Base-by-base conservation (phyloP, 2,329 filamentous ascomycete genomes). In the Lachnellula cervina region DNA sequence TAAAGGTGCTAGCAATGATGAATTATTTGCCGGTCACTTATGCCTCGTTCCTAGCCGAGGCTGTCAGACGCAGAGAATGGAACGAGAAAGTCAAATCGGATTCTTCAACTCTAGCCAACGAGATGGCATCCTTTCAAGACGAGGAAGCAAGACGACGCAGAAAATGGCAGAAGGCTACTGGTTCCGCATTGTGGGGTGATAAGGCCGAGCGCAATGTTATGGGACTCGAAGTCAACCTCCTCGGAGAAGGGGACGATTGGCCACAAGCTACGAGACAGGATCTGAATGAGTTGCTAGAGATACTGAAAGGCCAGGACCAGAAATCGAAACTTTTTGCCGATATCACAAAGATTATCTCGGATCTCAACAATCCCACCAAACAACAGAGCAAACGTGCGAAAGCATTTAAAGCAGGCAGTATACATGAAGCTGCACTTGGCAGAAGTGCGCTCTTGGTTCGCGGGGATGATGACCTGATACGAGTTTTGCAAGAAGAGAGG, bases 391-490 rank as follows among this genome's bases (percentile, higher is more conserved):
- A 90, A 71, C 84, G 90, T 55, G 83, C 94, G 6, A 96, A 93
- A 70, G 91, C 90, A 5, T 97, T 99, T 77, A 97, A 97, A 69
- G 94, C 95, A 68, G 94, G 94, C 16, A 97, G 94, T 68, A 82
- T 97, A 38, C 91, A 97, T 66, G 94, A 97, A 69, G 87, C 87
- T n/a, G 84, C 83, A 2, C 80, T 97, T 59, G 90, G 90, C n/a
- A 84, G 88, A 66, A 95, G 89, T 62, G 93, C 90, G 1, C 80
- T 97, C 9, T 74, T 96, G 65, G 82, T 96, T 14, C 85, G 90
- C 40, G 91, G 90, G n/a, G 88, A 94, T 59, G 90, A 96, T 65
- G 92, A 97, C 60, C 77, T 92, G 59, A 80, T 88, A 35, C 80
- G 79, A 68, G 88, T 77, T 61, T 72, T 97, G n/a, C 89, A 89